Conservation (phyloP, 2,329 filamentous ascomycete species). For the Stachybotrys echinatus region DNA sequence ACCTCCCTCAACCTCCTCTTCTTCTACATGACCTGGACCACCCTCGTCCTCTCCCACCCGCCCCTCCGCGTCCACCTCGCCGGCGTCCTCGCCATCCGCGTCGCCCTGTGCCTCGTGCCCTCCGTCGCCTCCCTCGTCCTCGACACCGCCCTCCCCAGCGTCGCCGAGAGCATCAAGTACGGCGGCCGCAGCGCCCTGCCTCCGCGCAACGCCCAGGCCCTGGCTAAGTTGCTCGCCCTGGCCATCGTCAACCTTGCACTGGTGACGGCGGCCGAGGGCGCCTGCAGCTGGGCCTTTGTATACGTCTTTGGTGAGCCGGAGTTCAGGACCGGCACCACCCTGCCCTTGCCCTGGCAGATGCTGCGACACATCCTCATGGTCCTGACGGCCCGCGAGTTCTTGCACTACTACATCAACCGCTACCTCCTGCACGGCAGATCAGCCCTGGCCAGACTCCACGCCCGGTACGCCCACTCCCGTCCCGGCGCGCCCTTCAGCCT, state of each 20-base stretch:
- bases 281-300: conserved; percentile 30
- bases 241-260: conserved; percentile 41
- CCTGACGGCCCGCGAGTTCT: conserved; percentile 43
- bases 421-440: conserved; percentile 56
- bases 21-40: conserved; percentile 88
- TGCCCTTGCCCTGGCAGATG: conserved; percentile 50
- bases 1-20: conserved; percentile 82
- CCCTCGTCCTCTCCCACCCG: conserved; percentile 71
- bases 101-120: conserved; percentile 68
- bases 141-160: conserved; percentile 64
- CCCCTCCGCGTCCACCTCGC: conserved; percentile 71
- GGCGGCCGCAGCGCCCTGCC: conserved; percentile 49
- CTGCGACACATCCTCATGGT: conserved; percentile 42
- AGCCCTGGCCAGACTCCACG: conserved; percentile 35
- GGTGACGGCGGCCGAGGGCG: conserved; percentile 37
- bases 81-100: conserved; percentile 61
- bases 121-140: conserved; percentile 68
- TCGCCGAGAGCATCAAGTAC: conserved; percentile 64
- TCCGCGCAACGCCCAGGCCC: conserved; percentile 29
- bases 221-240: conserved; percentile 32
- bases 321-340: conserved; percentile 41
- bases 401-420: conserved; percentile 73
- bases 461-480: conserved; percentile 45
- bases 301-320: conserved; percentile 29
- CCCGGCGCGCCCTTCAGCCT: conserved; percentile 55